These are phyloP conservation scores for Fraxinus floribunda DNA, from an alignment of 305 asterid genomes.

Conservation along the genomic window DNA sequence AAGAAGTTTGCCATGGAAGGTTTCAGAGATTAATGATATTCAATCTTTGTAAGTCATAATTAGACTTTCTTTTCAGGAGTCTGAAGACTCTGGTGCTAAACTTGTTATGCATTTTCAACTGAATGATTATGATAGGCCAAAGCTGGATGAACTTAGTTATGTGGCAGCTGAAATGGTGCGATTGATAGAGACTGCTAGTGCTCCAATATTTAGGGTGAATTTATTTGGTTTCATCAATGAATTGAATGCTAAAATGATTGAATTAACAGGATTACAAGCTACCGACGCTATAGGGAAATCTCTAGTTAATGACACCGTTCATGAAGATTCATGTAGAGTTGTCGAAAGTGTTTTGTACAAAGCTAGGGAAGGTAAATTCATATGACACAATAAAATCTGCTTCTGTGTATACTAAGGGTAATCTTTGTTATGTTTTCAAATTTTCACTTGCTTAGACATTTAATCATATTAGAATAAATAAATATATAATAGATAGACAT, in stretches of 20 bases:
- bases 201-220: slow-evolving; percentile 67
- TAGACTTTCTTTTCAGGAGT: slow-evolving; percentile 48
- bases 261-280: slow-evolving; percentile 51
- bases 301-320: slow-evolving; percentile 41
- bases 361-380: slow-evolving; percentile 49
- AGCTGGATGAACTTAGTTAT: slow-evolving; percentile 40
- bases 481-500: neutral
- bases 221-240: slow-evolving; percentile 54
- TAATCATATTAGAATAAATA: neutral
- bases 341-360: slow-evolving; percentile 36
- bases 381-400: slow-evolving; percentile 19
- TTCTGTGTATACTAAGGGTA: neutral
- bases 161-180: slow-evolving; percentile 54
- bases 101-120: slow-evolving; percentile 16
- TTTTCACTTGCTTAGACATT: neutral
- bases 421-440: neutral
- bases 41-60: slow-evolving; percentile 69
- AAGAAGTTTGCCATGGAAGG: slow-evolving; percentile 64
- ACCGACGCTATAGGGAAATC: slow-evolving; percentile 55
- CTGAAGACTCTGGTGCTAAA: slow-evolving; percentile 27
- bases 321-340: slow-evolving; percentile 47
- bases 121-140: slow-evolving; percentile 18
- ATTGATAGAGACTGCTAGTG: slow-evolving; percentile 56
- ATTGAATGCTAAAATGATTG: slow-evolving; percentile 66
- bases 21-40: slow-evolving; percentile 57